Percentiles rank a stretch among this genome's conserved stretches.
Conservation (phyloP, 1,139 yeast species). For the Tardiomyces digboiensis region DNA sequence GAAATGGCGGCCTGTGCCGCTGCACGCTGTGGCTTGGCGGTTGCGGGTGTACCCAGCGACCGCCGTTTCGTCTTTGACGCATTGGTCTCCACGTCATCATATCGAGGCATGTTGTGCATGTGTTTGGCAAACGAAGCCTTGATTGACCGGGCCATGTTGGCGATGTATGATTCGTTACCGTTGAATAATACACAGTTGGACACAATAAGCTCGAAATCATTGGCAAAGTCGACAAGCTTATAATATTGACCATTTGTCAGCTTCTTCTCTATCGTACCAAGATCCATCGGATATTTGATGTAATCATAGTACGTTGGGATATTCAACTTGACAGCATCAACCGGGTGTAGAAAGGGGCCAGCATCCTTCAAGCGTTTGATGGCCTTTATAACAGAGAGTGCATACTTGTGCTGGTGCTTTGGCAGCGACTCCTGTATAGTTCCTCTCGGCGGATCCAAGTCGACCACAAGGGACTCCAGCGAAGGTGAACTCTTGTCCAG, state of each 20-base stretch:
- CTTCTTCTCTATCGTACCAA: constrained; percentile 83
- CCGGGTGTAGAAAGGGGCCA: constrained; percentile 81
- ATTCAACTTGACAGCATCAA: constrained; percentile 78
- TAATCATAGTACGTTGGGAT: constrained; percentile 86
- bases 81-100: constrained; percentile 32
- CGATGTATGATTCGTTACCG: constrained; percentile 73
- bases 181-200: constrained; percentile 74
- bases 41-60: constrained; percentile 1
- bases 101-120: constrained; percentile 84
- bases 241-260: constrained; percentile 61
- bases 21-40: constrained; percentile 19
- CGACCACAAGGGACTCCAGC: not conserved
- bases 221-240: constrained; percentile 54
- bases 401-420: constrained; percentile 68
- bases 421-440: constrained; percentile 48
- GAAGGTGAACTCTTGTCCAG: constrained; percentile 2
- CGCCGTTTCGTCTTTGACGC: not conserved
- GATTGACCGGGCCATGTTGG: constrained; percentile 85
- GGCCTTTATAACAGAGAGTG: constrained; percentile 39
- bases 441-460: not conserved
- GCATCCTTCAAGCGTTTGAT: constrained; percentile 91
- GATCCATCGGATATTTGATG: constrained; percentile 86
- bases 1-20: constrained; percentile 16
- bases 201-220: constrained; percentile 83
- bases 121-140: constrained; percentile 93